phyloP scores from a whole-genome alignment of 2,329 filamentous ascomycete genomes.

The Aspergillus sp. region DNA sequence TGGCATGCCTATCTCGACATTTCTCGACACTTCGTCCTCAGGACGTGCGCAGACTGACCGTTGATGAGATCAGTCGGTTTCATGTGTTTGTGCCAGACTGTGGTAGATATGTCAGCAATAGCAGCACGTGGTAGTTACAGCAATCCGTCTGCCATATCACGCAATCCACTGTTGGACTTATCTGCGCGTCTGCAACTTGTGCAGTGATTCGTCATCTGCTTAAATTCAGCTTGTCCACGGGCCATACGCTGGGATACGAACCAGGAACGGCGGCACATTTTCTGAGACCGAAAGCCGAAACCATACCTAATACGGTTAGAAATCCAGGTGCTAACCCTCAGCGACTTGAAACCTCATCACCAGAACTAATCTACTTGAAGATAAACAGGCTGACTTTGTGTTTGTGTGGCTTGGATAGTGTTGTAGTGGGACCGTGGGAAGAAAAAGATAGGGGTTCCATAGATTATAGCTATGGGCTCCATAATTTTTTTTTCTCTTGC shows the following conservation, averaged over 20 bases:
- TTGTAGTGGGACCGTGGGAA: neutral
- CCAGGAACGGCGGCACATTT: neutral
- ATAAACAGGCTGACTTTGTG: neutral
- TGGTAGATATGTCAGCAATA: neutral
- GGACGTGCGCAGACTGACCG: too few relatives aligned
- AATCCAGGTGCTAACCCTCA: neutral
- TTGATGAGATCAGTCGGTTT: neutral
- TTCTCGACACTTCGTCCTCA: neutral
- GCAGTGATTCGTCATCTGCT: neutral
- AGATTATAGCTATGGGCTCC: neutral
- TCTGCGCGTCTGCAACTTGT: neutral
- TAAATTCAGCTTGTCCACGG: too few relatives aligned
- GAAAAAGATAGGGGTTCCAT: neutral
- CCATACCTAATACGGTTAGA: neutral
- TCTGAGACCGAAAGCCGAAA: neutral
- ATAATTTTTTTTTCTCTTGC: neutral
- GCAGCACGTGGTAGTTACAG: neutral
- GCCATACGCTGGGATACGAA: neutral
- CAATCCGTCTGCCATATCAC: neutral
- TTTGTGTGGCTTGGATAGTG: neutral
- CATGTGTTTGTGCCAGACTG: neutral
- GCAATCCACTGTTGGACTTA: neutral
- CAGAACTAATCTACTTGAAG: neutral
- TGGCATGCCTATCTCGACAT: slow-evolving; percentile 1
- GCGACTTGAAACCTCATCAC: neutral